phyloP scores from a whole-genome alignment of 2,329 filamentous ascomycete genomes.

The Calcarisporium arbuscula region DNA sequence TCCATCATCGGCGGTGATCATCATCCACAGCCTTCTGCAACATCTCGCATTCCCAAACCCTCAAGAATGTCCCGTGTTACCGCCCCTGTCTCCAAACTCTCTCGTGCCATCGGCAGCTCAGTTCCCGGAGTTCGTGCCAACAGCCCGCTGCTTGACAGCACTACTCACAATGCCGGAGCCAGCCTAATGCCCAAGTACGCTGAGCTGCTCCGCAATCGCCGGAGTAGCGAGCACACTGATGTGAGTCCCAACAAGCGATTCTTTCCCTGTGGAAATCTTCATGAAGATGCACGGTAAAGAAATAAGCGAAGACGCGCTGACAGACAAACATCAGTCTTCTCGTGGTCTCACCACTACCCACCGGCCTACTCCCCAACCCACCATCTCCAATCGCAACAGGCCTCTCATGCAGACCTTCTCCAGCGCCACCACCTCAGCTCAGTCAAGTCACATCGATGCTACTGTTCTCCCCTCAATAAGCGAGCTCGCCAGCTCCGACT shows the following conservation, averaged over 20 bases:
- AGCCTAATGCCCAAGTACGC: slow-evolving; percentile 41
- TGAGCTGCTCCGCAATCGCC: slow-evolving; percentile 33
- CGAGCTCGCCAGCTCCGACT: slow-evolving; percentile 25
- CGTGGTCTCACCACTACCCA: slow-evolving; percentile 41
- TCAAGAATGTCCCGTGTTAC: slow-evolving; percentile 43
- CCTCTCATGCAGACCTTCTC: slow-evolving; percentile 61
- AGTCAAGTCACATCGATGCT: slow-evolving; percentile 41
- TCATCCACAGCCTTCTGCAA: slow-evolving; percentile 4
- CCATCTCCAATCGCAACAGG: slow-evolving; percentile 37
- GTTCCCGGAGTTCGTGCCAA: slow-evolving; percentile 27
- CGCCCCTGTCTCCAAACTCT: slow-evolving; percentile 41
- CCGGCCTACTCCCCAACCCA: slow-evolving; percentile 39
- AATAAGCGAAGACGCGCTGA: too few species aligned
- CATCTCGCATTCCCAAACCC: slow-evolving; percentile 3
- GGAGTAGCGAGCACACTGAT: slow-evolving; percentile 29
- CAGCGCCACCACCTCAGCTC: slow-evolving; percentile 41
- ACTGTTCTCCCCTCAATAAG: slow-evolving; percentile 45
- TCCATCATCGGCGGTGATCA: slow-evolving; percentile 2
- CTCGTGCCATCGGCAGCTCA: slow-evolving; percentile 39
- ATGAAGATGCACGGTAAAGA: too few species aligned
- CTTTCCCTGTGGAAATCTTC: too few species aligned
- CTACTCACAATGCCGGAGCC: slow-evolving; percentile 29
- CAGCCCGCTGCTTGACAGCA: slow-evolving; percentile 26
- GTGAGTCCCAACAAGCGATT: too few species aligned
- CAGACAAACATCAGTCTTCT: slow-evolving; percentile 24